phyloP scores from a whole-genome alignment of 495 filamentous ascomycete species.

The Penicillium manginii region DNA sequence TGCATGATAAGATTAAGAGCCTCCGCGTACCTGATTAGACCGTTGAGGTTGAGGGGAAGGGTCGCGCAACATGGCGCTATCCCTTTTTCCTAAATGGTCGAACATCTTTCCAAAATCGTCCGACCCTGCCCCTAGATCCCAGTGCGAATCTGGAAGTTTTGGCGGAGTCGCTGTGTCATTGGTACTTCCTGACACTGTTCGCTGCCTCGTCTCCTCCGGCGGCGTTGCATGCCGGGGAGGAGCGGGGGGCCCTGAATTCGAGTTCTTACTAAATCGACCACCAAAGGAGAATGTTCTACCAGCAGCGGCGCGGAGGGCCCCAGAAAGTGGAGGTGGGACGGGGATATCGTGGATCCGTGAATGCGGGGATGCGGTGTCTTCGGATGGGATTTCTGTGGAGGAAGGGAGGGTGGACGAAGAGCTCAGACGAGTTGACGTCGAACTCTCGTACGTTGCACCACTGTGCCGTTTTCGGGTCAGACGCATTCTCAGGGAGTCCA shows the following conservation, averaged over 20 bases:
- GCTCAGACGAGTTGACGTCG: slow-evolving; percentile 64
- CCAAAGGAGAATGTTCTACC: slow-evolving; percentile 78
- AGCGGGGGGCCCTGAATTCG: slow-evolving; percentile 37
- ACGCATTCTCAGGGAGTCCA: slow-evolving; percentile 25
- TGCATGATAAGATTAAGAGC: not conserved
- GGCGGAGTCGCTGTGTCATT: slow-evolving; percentile 72
- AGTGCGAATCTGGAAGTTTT: slow-evolving; percentile 62
- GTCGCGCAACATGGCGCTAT: slow-evolving; percentile 39
- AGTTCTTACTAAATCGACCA: slow-evolving; percentile 45
- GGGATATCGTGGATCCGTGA: slow-evolving; percentile 60
- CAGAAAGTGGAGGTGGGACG: slow-evolving; percentile 53
- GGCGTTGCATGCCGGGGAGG: slow-evolving; percentile 50
- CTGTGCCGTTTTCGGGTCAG: slow-evolving; percentile 57
- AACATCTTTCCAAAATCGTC: slow-evolving; percentile 74
- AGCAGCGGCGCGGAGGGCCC: slow-evolving; percentile 61
- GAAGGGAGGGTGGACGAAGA: slow-evolving; percentile 75
- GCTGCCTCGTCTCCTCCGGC: slow-evolving; percentile 40
- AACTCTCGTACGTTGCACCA: slow-evolving; percentile 67
- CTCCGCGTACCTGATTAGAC: slow-evolving; percentile 25
- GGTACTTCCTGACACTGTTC: slow-evolving; percentile 60
- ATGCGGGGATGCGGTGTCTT: slow-evolving; percentile 59
- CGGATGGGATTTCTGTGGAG: slow-evolving; percentile 62
- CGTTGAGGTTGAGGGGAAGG: slow-evolving; percentile 28
- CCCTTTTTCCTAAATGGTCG: slow-evolving; percentile 60
- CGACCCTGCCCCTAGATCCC: slow-evolving; percentile 52